Evolutionary conservation across 2,329 filamentous ascomycete genomes (phyloP).

Genomic region (Pseudogymnoascus sp.): DNA sequence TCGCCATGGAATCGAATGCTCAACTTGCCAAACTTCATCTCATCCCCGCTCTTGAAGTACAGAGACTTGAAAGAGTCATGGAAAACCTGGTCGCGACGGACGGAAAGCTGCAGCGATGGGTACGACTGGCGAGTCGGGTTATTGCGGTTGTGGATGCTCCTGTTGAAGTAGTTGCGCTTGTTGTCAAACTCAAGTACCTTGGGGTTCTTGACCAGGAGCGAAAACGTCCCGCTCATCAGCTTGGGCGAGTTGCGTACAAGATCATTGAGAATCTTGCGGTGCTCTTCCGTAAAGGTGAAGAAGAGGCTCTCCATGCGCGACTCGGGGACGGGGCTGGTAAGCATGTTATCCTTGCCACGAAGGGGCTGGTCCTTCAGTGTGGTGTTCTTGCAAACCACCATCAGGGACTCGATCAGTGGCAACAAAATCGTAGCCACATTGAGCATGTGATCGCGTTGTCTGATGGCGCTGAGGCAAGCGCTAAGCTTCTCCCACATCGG

Average conservation of each 20-base stretch:
- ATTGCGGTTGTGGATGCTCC: conserved; percentile 73
- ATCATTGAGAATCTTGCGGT: conserved; percentile 95
- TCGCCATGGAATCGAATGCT: conserved; percentile 96
- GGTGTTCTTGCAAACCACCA: conserved; percentile 99
- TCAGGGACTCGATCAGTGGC: conserved; percentile 89
- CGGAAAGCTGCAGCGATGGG: conserved; percentile 72
- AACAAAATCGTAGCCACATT: conserved; percentile 94
- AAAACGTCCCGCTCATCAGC: conserved; percentile 97
- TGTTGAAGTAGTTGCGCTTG: conserved; percentile 97
- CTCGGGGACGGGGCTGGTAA: conserved; percentile 72
- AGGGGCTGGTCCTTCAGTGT: conserved; percentile 39
- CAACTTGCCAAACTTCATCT: conserved; percentile 98
- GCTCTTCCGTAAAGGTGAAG: conserved; percentile 95
- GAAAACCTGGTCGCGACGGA: conserved; percentile 93
- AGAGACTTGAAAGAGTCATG: conserved; percentile 97
- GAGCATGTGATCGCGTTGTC: conserved; percentile 87
- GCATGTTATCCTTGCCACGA: conserved; percentile 55
- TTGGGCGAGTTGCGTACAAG: conserved; percentile 95
- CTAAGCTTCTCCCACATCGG: conserved; percentile 90
- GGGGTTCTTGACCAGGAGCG: conserved; percentile 91
- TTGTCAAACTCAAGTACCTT: conserved; percentile 99
- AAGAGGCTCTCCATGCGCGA: conserved; percentile 81
- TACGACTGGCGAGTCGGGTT: conserved; percentile 62
- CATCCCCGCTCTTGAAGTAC: conserved; percentile 91
- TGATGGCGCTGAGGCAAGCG: conserved; percentile 78